Evolutionary conservation across 345 rosid species (phyloP), one percentile per base, ranked within the genome.

Genomic region (Rhizophora mangle): DNA sequence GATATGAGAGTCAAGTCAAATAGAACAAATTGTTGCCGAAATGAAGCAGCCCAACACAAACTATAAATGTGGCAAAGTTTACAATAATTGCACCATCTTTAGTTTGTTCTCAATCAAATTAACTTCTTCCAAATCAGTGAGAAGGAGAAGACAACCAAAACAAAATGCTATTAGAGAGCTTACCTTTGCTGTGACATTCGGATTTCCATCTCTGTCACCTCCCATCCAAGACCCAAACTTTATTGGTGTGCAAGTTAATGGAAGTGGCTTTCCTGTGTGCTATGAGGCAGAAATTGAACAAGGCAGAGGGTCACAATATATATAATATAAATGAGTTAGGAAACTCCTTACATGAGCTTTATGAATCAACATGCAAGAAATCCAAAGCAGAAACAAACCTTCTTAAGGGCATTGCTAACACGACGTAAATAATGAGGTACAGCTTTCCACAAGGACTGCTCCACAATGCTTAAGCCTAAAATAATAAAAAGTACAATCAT

Each of bases 171-270:
- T 47, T 6, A 71, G 39, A 70, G 71, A 62, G 62, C 79, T 82
- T 65, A 88, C 98, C 90, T 92, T 90, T 54, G 98, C 85, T 8
- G 96, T 92, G 43, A 92, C 96, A 81, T 86, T 92, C 43, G 98
- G 98, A 80, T 92, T 92, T 76, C 98, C 98, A 85, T 92, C 98
- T 84, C 96, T 83, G 78, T 92, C 98, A 79, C 98, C 98, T 65
- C 98, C 98, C 96, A 92, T 92, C 98, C 98, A 92, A 67, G 98
- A 90, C 31, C 98, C 98, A 77, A 92, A 88, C 72, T 80, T 92
- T 72, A 92, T 92, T 5, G 98, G 98, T 0, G 98, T 87, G 78
- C 95, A 87, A 69, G 91, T 92, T 71, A 92, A 82, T 49, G 98
- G 98, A 74, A 92, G 95, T 47, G 93, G 83, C 74, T 79, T 85